phyloP scores from a whole-genome alignment of 805 yeast genomes.

The Sugiyamaella chiloensis region DNA sequence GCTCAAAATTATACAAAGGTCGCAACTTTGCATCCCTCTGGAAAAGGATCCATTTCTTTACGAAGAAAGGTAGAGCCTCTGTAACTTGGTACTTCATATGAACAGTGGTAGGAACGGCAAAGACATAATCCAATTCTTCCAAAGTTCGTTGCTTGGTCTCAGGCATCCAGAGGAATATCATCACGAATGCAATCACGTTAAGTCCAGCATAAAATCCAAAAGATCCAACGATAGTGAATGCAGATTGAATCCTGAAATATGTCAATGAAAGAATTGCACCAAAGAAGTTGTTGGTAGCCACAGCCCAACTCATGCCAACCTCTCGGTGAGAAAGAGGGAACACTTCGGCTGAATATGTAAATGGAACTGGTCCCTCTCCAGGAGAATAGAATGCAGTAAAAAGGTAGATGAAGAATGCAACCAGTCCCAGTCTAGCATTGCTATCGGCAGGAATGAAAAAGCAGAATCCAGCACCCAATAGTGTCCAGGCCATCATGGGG shows the following conservation, averaged over 20 bases:
- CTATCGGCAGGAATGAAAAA: slow-evolving; percentile 56
- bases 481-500: slow-evolving; percentile 54
- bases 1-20: slow-evolving; percentile 18
- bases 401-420: slow-evolving; percentile 68
- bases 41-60: slow-evolving; percentile 15
- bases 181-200: slow-evolving; percentile 69
- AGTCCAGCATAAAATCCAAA: slow-evolving; percentile 87
- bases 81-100: slow-evolving; percentile 47
- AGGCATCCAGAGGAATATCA: slow-evolving; percentile 51
- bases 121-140: slow-evolving; percentile 71
- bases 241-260: slow-evolving; percentile 67
- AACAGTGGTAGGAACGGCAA: slow-evolving; percentile 49
- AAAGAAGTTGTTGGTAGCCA: slow-evolving; percentile 60
- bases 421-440: slow-evolving; percentile 55
- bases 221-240: slow-evolving; percentile 77
- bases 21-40: slow-evolving; percentile 5
- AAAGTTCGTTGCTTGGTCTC: slow-evolving; percentile 70
- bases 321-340: slow-evolving; percentile 76
- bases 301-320: slow-evolving; percentile 60
- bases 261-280: slow-evolving; percentile 60
- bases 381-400: slow-evolving; percentile 71
- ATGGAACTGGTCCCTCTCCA: slow-evolving; percentile 87
- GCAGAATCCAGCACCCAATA: slow-evolving; percentile 52
- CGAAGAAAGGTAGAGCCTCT: slow-evolving; percentile 15
- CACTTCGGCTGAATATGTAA: slow-evolving; percentile 75